phyloP scores from a whole-genome alignment of 2,329 filamentous ascomycete species.

The Colletotrichum magnum region DNA sequence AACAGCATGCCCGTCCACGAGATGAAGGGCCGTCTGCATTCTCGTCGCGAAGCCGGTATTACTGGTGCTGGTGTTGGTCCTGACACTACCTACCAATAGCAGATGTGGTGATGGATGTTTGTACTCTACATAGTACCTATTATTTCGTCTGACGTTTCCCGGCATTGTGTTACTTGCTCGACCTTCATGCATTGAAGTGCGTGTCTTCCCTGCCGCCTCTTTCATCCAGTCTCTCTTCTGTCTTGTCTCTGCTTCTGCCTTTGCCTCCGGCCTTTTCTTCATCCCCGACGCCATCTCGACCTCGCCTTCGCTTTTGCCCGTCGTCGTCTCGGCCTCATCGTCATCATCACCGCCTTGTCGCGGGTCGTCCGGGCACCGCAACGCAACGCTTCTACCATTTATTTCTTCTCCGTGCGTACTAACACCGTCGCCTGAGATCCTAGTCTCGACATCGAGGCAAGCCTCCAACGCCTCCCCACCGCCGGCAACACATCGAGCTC shows the following conservation, averaged over 20 bases:
- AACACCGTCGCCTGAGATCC: conserved; percentile 34
- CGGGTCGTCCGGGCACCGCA: conserved; percentile 26
- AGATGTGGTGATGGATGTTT: no score
- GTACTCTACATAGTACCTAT: no score
- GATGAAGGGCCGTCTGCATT: conserved; percentile 13
- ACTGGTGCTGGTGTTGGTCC: no score
- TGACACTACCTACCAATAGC: no score
- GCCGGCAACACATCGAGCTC: conserved; percentile 18
- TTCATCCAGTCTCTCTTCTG: not conserved
- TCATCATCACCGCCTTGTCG: conserved; percentile 9
- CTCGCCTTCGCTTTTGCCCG: no score
- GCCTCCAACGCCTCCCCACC: not conserved
- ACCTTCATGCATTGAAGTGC: conserved; percentile 27
- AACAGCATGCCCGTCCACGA: conserved; percentile 21
- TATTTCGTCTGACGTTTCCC: conserved; percentile 30
- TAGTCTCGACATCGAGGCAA: conserved; percentile 9
- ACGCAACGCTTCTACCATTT: conserved; percentile 20
- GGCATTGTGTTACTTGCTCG: conserved; percentile 7
- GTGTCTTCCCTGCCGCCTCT: conserved; percentile 15
- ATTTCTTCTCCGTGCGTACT: conserved; percentile 10
- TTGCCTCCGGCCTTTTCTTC: not conserved
- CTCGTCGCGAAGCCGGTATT: not conserved
- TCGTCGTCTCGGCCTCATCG: not conserved
- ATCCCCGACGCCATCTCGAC: no score
- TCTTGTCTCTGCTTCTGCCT: conserved; percentile 11